Base-by-base conservation (phyloP, 2,329 filamentous ascomycete genomes). In the Colletotrichum karsti region DNA sequence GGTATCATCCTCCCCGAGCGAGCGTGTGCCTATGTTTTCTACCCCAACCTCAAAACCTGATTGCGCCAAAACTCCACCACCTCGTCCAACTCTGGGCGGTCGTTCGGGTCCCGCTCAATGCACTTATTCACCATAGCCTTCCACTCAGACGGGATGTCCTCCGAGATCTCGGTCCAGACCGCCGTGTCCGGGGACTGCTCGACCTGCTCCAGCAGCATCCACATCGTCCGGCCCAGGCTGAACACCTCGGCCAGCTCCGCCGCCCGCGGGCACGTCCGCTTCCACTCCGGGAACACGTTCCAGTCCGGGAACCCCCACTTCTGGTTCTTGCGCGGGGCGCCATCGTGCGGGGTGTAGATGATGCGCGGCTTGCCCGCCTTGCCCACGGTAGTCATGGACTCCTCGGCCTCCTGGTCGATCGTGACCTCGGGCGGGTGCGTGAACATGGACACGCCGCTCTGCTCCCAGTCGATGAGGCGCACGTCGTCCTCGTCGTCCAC, bases 391-490 rank as follows among this genome's bases (percentile, higher is more conserved):
- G 41, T 2, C 9, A 33, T 1, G 3, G 59, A 50, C 48, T 70
- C 69, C 2, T 68, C 42, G 4, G 67, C 69, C 3, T 56, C 51
- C 30, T 71, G 69, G 30, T 71, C 69, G 24, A 70, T 59, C 28
- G 60, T 62, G 15, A 68, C 56, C 54, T 71, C 69, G n/a, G 64
- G 64, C 30, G 69, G 53, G 24, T 71, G 69, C 7, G 71, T 74
- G 35, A 64, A 70, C 35, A 71, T 62, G 28, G 72, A 67, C 6
- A 74, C 72, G 26, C 69, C 74, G 59, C 64, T 70, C 55, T 76
- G 74, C 48, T 75, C 73, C 74, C 74, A 75, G 51, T 75, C 72
- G 22, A 74, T 74, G 2, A 75, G 60, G 0, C 73, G 26, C 7
- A 73, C 33, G 35, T 73, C 62, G 9, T 68, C 18, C 0, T 68